A percentile compares a stretch with the other conserved stretches of the same genome.
Conservation (phyloP, 345 rosid genomes). For the Citrus sp. region DNA sequence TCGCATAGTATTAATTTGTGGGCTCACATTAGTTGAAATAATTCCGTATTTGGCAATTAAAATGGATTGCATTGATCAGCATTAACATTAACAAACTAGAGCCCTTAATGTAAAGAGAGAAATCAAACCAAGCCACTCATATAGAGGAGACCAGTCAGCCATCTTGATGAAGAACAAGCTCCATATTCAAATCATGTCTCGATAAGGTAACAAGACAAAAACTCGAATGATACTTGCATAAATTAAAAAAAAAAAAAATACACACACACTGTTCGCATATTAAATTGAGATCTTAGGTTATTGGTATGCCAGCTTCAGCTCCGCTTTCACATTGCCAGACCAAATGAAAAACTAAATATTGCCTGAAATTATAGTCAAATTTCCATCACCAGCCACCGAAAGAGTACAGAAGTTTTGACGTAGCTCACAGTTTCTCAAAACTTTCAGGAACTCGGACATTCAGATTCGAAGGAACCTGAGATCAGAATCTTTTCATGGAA, state of each 20-base stretch:
- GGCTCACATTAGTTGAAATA: no score
- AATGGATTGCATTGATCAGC: no score
- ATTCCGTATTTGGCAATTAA: no score
- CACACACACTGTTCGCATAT: not conserved
- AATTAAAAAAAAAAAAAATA: not conserved
- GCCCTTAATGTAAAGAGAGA: not conserved
- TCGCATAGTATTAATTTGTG: no score
- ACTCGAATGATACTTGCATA: not conserved
- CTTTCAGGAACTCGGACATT: slow-evolving; percentile 59
- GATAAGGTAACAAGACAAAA: not conserved
- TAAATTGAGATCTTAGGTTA: not conserved
- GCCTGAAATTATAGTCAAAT: not conserved
- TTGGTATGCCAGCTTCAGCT: not conserved
- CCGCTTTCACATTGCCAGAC: not conserved
- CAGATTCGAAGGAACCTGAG: slow-evolving; percentile 32
- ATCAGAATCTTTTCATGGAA: not conserved
- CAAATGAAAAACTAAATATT: not conserved
- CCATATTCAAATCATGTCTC: not conserved
- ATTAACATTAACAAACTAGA: no score
- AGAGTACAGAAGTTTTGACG: not conserved
- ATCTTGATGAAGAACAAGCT: slow-evolving; percentile 10
- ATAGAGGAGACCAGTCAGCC: not conserved
- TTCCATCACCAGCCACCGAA: not conserved
- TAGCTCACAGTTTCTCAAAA: slow-evolving; percentile 81
- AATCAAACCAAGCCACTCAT: not conserved